A percentile compares a stretch with the other conserved stretches of the same genome.
These are phyloP conservation scores for Neocatenulostroma microsporum DNA, from an alignment of 2,329 filamentous ascomycete species.

Conservation along the genomic window DNA sequence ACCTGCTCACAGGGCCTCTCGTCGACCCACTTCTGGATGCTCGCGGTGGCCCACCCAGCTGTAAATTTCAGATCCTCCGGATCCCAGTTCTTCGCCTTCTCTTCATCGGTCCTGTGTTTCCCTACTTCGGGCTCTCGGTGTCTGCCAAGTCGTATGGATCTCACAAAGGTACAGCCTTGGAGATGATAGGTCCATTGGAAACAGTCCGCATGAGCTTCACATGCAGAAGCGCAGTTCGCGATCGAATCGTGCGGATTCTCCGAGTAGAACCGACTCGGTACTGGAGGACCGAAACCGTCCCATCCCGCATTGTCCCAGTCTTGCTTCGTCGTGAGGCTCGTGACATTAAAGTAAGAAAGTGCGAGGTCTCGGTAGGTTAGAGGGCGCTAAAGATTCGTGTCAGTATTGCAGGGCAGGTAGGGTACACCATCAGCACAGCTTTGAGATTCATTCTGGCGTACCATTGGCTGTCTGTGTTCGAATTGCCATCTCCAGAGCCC, in stretches of 20 bases:
- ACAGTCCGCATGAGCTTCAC: conserved; percentile 31
- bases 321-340: conserved; percentile 12
- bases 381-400: too few species aligned
- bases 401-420: too few species aligned
- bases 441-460: too few species aligned
- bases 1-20: conserved; percentile 31
- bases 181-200: conserved; percentile 31
- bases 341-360: conserved; percentile 24
- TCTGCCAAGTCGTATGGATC: conserved; percentile 32
- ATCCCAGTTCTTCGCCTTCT: conserved; percentile 19
- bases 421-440: too few species aligned
- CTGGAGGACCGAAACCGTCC: conserved; percentile 25
- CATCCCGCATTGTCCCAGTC: conserved; percentile 33
- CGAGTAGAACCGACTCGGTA: conserved; percentile 15
- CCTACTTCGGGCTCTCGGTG: conserved; percentile 25
- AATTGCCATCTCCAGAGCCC: too few species aligned
- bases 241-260: conserved; percentile 27
- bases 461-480: too few species aligned
- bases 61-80: conserved; percentile 31
- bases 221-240: conserved; percentile 39
- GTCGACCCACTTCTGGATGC: conserved; percentile 27
- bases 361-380: too few species aligned
- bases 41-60: conserved; percentile 32
- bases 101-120: conserved; percentile 25
- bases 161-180: conserved; percentile 17